Base-by-base conservation (phyloP, 1,139 yeast species). In the Pichia sp. region DNA sequence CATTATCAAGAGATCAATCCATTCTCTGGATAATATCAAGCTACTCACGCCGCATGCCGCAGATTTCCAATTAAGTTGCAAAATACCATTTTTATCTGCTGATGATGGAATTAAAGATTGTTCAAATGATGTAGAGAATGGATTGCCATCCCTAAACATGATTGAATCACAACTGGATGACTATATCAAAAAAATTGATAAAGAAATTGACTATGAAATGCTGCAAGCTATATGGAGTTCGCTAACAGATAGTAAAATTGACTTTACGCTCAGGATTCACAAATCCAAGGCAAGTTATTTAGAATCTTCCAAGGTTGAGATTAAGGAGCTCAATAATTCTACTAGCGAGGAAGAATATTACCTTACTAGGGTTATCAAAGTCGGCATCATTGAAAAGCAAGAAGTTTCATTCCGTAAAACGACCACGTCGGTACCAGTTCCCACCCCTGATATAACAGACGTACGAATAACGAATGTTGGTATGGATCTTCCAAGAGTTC, bases 321-420 rank as follows among this genome's bases (percentile, higher is more conserved):
- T 37, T 4, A 20, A 47, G 3, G 32, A 34, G 12, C 34, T 39
- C 37, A 34, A 51, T 38, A 33, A 37, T 7, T 24, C 36, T 5
- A 22, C 31, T 11, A 49, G 46, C 6, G 44, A 41, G 2, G 53
- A 53, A 26, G 53, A 53, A 26, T 49, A 30, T 33, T 40, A 38
- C 22, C 34, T 55, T n/a, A 39, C 52, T 2, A 46, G 61, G 27
- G 55, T 56, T 6, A 39, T 53, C 21, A 56, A 56, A 29, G 49
- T 55, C 15, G 62, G 62, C 7, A 44, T 53, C 38, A 31, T 58
- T 10, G 47, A 51, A 16, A 46, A 49, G 33, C 58, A 54, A 35
- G 62, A 57, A 35, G 12, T 14, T 2, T 25, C 27, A 25, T 25
- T 18, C 10, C 9, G 8, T 4, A 16, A 11, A 25, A 34, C 48